These are phyloP conservation scores for Aspergillus cavernicola DNA, from an alignment of 495 filamentous ascomycete genomes.

Conservation along the genomic window DNA sequence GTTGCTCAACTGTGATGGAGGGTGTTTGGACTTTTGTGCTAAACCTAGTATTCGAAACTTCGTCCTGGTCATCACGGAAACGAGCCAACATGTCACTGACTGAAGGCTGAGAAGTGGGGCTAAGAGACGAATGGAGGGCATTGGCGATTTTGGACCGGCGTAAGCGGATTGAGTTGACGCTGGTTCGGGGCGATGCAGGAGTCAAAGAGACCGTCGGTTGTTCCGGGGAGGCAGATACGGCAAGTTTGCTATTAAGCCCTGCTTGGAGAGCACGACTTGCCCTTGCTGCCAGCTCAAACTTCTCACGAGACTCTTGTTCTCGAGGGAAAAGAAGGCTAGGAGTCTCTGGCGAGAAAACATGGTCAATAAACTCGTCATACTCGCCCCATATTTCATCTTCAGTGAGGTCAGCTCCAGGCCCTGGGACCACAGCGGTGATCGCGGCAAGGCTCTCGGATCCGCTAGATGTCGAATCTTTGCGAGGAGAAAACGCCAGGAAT, in stretches of 20 bases:
- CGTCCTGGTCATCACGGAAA: conserved; percentile 23
- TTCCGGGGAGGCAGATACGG: conserved; percentile 6
- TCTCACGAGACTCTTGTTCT: conserved; percentile 18
- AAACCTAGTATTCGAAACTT: conserved; percentile 5
- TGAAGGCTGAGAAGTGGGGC: conserved; percentile 38
- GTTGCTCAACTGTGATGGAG: conserved; percentile 16
- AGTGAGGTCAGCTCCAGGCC: conserved; percentile 51
- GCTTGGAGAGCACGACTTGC: conserved; percentile 42
- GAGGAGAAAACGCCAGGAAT: conserved; percentile 71
- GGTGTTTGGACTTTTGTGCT: conserved; percentile 3
- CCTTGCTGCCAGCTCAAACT: conserved; percentile 38
- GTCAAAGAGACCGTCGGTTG: conserved; percentile 20
- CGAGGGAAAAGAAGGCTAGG: conserved; percentile 16
- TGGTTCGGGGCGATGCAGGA: conserved; percentile 26
- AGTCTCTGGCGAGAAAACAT: conserved; percentile 55
- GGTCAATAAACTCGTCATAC: conserved; percentile 84
- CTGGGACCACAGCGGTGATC: conserved; percentile 60
- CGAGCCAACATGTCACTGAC: conserved; percentile 38
- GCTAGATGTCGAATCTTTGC: conserved; percentile 65
- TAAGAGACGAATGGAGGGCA: conserved; percentile 37
- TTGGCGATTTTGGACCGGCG: conserved; percentile 41
- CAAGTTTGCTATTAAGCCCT: conserved; percentile 24
- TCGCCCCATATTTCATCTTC: conserved; percentile 95
- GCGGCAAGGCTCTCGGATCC: conserved; percentile 61
- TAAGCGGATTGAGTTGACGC: conserved; percentile 34